Base-by-base conservation (phyloP, 2,329 filamentous ascomycete genomes). In the Beauveria scarabaeidicola region DNA sequence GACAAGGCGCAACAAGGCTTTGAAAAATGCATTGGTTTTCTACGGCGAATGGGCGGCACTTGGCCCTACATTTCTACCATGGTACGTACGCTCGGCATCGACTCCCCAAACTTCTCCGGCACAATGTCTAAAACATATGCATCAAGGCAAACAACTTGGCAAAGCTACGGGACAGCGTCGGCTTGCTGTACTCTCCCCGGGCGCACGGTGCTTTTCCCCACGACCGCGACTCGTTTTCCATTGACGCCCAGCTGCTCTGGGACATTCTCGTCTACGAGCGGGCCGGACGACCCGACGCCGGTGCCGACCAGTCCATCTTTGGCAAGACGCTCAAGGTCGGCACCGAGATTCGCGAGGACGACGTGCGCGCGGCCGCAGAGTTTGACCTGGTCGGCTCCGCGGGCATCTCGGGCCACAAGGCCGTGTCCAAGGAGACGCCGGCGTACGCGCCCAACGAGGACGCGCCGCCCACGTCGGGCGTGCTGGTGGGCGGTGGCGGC, bases 301-400 rank as follows among this genome's bases (percentile, higher is more conserved):
- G 48, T 1, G 56, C 61, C 3, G 67, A 69, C 43, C 60, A 63
- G 38, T 69, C 67, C 17, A 64, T 70, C 32, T 66, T 68, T 44
- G 62, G 62, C 2, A 57, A 62, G 2, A 60, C 63, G 1, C 59
- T 65, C 10, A 61, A 58, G 8, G 40, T 63, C 2, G 46, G 55
- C 13, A 38, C 55, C 0, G 25, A 57, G 5, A 29, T 15, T 29
- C 55, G 61, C 15, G 40, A 52, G 7, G 44, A 63, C 21, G 55
- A 62, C 13, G 57, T 51, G 6, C 46, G 44, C 25, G 64, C 63
- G 0, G 69, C 68, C 6, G 69, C 66, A 1, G 72, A 72, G 36
- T 73, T 72, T 29, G 65, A 70, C 21, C 65, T 75, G 3, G 69
- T 75, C 32, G 73, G 73, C 8, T 74, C 72, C 0, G 70, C 69